Conservation (phyloP, 2,329 filamentous ascomycete genomes). For the Alternaria sp. region DNA sequence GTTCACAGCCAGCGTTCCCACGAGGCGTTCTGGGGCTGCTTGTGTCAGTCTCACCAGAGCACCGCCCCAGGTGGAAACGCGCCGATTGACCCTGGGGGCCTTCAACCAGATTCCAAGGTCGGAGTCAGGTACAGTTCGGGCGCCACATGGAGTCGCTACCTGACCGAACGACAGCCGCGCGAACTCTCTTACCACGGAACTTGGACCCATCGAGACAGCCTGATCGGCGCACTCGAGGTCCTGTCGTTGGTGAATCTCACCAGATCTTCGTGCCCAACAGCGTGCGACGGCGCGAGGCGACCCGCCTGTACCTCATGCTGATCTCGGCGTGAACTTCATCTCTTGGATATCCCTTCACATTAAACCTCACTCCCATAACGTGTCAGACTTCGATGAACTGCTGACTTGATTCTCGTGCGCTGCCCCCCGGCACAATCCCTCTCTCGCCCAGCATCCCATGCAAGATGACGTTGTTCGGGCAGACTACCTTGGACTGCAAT, state of each 20-base stretch:
- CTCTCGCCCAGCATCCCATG: constrained; percentile 10
- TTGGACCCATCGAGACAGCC: constrained; percentile 11
- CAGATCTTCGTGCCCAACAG: constrained; percentile 20
- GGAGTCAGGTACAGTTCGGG: constrained; percentile 7
- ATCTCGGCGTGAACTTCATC: background rate
- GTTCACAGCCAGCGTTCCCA: background rate
- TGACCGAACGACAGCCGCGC: constrained; percentile 19
- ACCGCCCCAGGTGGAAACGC: background rate
- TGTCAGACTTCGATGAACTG: background rate
- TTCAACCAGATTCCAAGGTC: background rate
- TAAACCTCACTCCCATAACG: background rate
- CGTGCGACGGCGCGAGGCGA: constrained; percentile 23
- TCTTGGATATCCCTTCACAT: background rate
- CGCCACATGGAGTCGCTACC: constrained; percentile 16
- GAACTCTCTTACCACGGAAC: background rate
- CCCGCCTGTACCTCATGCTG: constrained; percentile 14
- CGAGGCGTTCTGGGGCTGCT: background rate
- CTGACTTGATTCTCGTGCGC: constrained; percentile 3
- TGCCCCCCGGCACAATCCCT: background rate
- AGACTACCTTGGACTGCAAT: constrained; percentile 4
- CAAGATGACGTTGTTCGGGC: constrained; percentile 13
- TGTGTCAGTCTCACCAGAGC: background rate
- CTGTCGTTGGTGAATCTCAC: constrained; percentile 11
- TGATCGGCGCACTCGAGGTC: constrained; percentile 24
- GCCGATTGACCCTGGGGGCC: background rate